Conservation (phyloP, 2,329 filamentous ascomycete species). For the Penicillium sp. region DNA sequence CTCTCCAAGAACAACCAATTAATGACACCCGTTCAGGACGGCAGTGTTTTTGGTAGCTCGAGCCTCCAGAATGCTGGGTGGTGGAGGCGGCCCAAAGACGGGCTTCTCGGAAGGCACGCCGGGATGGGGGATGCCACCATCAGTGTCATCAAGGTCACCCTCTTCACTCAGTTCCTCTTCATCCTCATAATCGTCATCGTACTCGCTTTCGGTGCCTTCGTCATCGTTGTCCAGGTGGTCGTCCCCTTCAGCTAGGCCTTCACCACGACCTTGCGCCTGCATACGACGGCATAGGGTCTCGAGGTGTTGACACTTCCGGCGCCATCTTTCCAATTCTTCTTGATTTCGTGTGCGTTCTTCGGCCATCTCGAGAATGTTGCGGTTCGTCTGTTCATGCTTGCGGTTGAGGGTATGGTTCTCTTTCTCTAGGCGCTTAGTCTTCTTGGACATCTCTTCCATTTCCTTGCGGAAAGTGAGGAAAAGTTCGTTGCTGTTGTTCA, state of each 20-base stretch:
- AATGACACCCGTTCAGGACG: constrained; percentile 44
- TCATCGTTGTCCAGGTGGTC: constrained; percentile 52
- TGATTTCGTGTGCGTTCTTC: constrained; percentile 79
- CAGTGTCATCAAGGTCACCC: constrained; percentile 44
- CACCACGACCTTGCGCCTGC: constrained; percentile 87
- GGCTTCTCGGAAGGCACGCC: constrained; percentile 40
- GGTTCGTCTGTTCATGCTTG: constrained; percentile 89
- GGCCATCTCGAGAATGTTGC: constrained; percentile 95
- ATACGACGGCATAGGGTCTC: constrained; percentile 94
- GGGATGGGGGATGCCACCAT: constrained; percentile 27
- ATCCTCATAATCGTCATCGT: constrained; percentile 61
- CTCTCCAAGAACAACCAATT: constrained; percentile 17
- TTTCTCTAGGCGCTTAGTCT: constrained; percentile 93
- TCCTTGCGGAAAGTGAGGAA: constrained; percentile 97
- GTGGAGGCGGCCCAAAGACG: constrained; percentile 51
- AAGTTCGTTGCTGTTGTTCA: constrained; percentile 97
- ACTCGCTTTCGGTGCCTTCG: constrained; percentile 44
- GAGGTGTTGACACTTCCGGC: constrained; percentile 83
- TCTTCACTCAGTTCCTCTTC: constrained; percentile 60
- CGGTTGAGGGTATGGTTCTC: constrained; percentile 88
- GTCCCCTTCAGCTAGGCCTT: constrained; percentile 57
- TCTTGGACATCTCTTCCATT: constrained; percentile 99
- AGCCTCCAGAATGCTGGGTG: constrained; percentile 49
- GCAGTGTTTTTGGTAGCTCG: constrained; percentile 46
- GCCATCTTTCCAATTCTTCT: constrained; percentile 72